Percentiles rank a stretch among this genome's conserved stretches.
phyloP scores from a whole-genome alignment of 805 yeast species.

The Candida ortonii region DNA sequence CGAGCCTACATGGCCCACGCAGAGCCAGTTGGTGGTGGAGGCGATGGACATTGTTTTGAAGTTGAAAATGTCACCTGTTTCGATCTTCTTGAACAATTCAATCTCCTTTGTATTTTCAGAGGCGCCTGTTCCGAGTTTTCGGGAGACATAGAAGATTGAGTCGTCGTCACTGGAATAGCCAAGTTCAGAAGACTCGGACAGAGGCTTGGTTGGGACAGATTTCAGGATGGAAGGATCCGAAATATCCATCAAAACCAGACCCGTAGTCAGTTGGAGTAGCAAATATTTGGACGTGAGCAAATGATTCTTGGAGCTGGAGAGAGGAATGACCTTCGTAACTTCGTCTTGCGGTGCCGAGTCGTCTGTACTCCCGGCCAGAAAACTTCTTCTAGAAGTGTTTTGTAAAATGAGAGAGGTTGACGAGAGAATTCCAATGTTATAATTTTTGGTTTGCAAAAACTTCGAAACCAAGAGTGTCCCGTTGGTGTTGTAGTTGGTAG shows the following conservation, averaged over 20 bases:
- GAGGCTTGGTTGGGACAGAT: slow-evolving; percentile 14
- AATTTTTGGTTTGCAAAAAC: slow-evolving; percentile 15
- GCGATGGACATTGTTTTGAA: slow-evolving; percentile 12
- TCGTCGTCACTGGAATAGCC: slow-evolving; percentile 22
- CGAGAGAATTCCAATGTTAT: slow-evolving; percentile 26
- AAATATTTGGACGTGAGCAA: slow-evolving; percentile 22
- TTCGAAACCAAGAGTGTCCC: slow-evolving; percentile 19
- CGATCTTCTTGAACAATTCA: slow-evolving; percentile 18
- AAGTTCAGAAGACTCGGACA: slow-evolving; percentile 3
- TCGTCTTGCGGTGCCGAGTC: background rate
- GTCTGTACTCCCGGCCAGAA: slow-evolving; percentile 3
- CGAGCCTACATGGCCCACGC: slow-evolving; percentile 22
- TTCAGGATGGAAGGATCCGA: slow-evolving; percentile 19
- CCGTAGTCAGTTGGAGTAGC: slow-evolving; percentile 19
- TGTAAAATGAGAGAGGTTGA: slow-evolving; percentile 22
- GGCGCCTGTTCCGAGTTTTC: slow-evolving; percentile 1
- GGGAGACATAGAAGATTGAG: slow-evolving; percentile 18
- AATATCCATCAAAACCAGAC: slow-evolving; percentile 21
- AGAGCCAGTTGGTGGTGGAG: slow-evolving; percentile 11
- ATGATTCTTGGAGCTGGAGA: slow-evolving; percentile 19
- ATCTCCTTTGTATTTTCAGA: slow-evolving; percentile 4
- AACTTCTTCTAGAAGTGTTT: slow-evolving; percentile 7
- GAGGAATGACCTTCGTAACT: slow-evolving; percentile 13
- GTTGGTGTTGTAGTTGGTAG: slow-evolving; percentile 15
- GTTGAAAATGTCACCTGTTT: slow-evolving; percentile 21